Percentiles rank a stretch among this genome's conserved stretches.
These are phyloP conservation scores for Teratosphaeriaceae sp. DNA, from an alignment of 2,329 filamentous ascomycete genomes.

Conservation along the genomic window DNA sequence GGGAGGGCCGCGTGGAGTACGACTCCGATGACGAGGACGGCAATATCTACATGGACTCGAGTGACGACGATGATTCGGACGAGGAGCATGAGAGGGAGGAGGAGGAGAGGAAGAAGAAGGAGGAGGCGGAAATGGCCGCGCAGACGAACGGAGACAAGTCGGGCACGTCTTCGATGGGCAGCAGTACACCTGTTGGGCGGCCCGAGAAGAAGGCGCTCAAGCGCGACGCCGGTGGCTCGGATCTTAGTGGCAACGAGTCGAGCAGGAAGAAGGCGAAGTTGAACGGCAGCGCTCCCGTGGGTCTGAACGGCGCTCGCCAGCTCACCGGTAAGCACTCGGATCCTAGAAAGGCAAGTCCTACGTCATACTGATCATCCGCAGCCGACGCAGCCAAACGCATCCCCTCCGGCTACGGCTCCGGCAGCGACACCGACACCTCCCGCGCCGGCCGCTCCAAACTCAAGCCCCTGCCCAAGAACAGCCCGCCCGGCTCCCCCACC, in stretches of 20 bases:
- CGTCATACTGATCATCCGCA: not conserved
- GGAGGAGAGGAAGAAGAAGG: conserved; percentile 47
- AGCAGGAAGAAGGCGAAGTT: conserved; percentile 61
- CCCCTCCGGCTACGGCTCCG: conserved; percentile 46
- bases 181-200: conserved; percentile 57
- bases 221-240: conserved; percentile 79
- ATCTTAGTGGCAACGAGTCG: conserved; percentile 88
- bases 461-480: conserved; percentile 48
- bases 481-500: conserved; percentile 38
- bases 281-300: conserved; percentile 21
- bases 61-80: conserved; percentile 53
- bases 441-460: conserved; percentile 48
- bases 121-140: conserved; percentile 41
- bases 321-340: conserved; percentile 18
- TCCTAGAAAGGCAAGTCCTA: not conserved
- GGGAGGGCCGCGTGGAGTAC: conserved; percentile 82
- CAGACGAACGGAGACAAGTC: conserved; percentile 43
- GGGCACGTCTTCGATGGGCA: conserved; percentile 62
- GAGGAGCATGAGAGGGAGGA: conserved; percentile 56
- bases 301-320: conserved; percentile 16
- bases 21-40: conserved; percentile 56
- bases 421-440: conserved; percentile 67
- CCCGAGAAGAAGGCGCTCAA: conserved; percentile 56
- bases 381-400: conserved; percentile 14
- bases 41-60: conserved; percentile 41